Evolutionary conservation across 106 monocot species (phyloP), one percentile per base, ranked within the genome.

Genomic region (Acorus gramineus): DNA sequence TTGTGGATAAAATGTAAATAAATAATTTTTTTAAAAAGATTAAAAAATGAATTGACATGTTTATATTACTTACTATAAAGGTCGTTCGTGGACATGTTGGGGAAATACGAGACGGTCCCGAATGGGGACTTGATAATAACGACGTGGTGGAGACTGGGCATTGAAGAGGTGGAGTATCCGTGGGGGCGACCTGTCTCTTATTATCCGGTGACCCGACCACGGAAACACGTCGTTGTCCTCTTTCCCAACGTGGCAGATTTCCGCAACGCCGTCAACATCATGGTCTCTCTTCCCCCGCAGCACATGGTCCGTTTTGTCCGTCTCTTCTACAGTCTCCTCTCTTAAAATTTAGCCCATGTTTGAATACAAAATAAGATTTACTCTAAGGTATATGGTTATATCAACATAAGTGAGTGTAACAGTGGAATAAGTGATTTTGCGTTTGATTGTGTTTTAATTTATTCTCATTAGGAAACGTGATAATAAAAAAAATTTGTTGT

Each of bases 141-240:
- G 42, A 81, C 84, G 8, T 85, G 84, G 84, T 81, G 80, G 84
- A 66, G 56, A 57, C 59, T 85, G 49, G 84, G 81, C 14, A 71
- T 81, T 14, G 70, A 49, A 2, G 80, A 75, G 56, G 68, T 85
- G 3, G 81, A 67, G 59, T 85, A 67, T 46, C 74, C 77, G 3
- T 85, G 81, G 84, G 84, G 84, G 13, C 62, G 42, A 71, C 71
- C 84, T 3, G 2, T 53, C 4, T 81, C 77, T 57, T 46, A 52
- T 10, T 77, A 74, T 50, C 81, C 85, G 2, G 74, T 85, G 56
- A 58, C 60, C 8, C 11, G 64, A 6, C 78, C 85, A 2, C 8
- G 14, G 52, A 63, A 57, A 14, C 78, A 85, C 10, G 66, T 81
- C 10, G 44, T 75, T 2, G 28, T 85, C 48, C 68, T 85, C n/a